Evolutionary conservation across 768 basidiomycete species (phyloP), one percentile per base, ranked within the genome.

Genomic region (Zangia roseola): DNA sequence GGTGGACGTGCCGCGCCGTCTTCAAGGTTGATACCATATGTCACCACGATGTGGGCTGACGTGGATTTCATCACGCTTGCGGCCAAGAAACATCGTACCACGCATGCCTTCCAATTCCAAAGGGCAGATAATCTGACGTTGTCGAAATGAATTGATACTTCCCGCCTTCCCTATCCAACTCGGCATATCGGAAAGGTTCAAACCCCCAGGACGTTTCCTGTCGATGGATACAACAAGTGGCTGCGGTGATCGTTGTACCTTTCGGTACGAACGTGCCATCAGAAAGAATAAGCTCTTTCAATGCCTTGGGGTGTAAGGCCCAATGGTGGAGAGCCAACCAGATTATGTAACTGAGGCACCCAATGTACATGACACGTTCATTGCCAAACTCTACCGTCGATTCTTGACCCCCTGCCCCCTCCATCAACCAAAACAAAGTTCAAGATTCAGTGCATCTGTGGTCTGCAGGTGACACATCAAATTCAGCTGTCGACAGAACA

Each of bases 181-280:
- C 57, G 1, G 68, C 62, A 53, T 77, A 82, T 3, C 81, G 76
- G 61, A 77, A 79, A 0, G 74, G 74, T 34, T 79, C 70, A 51
- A 83, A 77, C 2, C 67, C 53, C 34, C 77, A 75, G 8, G 52
- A 8, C 6, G 20, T 30, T 10, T 47, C 37, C 12, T 65, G 57
- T 3, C 30, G 49, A 33, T 69, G 67, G 0, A 61, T 35, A 10
- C 59, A 59, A n/a, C 48, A 45, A 2, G 61, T 25, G 5, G 69
- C 55, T 9, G 57, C 59, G 2, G 58, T 33, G 8, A 74, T 24
- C 21, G 54, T 44, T 17, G 63, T 63, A 12, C 70, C 74, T 23
- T 63, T 55, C 0, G 72, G 73, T 21, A 74, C 50, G n/a, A 68
- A 49, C 0, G 69, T 70, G 6, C 72, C 74, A 40, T 75, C 70